phyloP scores from a whole-genome alignment of 2,329 filamentous ascomycete genomes.

The Ophiostoma australiae region DNA sequence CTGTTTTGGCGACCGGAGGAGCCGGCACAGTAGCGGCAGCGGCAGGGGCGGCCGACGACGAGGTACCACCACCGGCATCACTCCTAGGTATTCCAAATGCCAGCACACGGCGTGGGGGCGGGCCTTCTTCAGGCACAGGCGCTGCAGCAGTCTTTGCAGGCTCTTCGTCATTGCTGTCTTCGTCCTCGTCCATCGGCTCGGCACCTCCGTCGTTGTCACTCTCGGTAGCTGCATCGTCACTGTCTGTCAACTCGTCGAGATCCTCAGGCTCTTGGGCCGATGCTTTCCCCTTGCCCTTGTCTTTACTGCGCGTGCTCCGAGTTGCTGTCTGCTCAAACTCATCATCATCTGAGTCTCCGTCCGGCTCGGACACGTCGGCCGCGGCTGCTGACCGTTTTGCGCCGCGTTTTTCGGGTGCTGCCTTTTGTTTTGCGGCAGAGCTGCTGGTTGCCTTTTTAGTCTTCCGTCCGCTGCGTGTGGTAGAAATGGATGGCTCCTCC shows the following conservation, averaged over 20 bases:
- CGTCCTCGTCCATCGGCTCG: constrained; percentile 26
- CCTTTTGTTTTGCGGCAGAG: constrained; percentile 20
- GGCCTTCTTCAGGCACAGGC: constrained; percentile 14
- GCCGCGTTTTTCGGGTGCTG: constrained; percentile 30
- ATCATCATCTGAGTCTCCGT: constrained; percentile 41
- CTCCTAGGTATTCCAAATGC: constrained; percentile 23
- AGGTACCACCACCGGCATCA: not conserved
- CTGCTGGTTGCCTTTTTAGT: constrained; percentile 6
- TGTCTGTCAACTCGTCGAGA: constrained; percentile 31
- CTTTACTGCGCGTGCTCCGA: not conserved
- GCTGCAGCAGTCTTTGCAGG: not conserved
- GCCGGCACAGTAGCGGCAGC: not conserved
- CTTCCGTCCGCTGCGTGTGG: not conserved
- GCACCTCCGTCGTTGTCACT: constrained; percentile 40
- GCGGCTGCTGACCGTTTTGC: constrained; percentile 34
- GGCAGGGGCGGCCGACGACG: not conserved
- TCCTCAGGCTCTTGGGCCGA: constrained; percentile 3
- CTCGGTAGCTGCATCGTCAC: constrained; percentile 42
- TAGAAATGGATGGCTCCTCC: not conserved
- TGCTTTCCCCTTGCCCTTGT: constrained; percentile 5
- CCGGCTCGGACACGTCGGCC: constrained; percentile 37
- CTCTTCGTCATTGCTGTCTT: constrained; percentile 12
- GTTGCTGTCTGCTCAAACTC: constrained; percentile 38
- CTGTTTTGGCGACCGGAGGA: constrained; percentile 27
- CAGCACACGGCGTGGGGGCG: constrained; percentile 31